A percentile compares a stretch with the other conserved stretches of the same genome.
Conservation (phyloP, 2,329 filamentous ascomycete species). For the Botryotinia convoluta region DNA sequence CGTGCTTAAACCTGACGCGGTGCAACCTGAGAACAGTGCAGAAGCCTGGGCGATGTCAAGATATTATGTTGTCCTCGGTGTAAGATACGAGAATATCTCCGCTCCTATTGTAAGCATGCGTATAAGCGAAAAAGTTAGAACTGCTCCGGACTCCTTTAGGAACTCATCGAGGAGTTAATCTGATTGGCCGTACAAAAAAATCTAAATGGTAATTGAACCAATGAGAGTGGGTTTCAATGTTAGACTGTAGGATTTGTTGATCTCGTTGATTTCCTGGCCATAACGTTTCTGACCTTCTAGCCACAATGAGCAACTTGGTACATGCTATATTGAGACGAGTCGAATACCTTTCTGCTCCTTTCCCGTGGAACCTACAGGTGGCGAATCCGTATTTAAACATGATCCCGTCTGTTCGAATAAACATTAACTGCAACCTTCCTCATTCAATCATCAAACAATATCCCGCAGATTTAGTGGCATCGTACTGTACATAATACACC, state of each 20-base stretch:
- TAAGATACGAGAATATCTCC: background rate
- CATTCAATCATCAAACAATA: slow-evolving; percentile 2
- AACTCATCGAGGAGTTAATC: background rate
- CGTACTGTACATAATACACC: background rate
- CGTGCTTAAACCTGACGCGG: background rate
- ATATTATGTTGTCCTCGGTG: slow-evolving; percentile 1
- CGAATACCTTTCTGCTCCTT: background rate
- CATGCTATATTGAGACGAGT: background rate
- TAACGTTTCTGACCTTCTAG: background rate
- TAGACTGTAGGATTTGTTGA: background rate
- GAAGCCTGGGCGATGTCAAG: background rate
- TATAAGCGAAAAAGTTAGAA: slow-evolving; percentile 1
- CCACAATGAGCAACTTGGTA: background rate
- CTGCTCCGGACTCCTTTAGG: slow-evolving; percentile 19
- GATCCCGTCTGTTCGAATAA: background rate
- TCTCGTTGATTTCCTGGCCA: background rate
- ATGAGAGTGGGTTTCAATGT: slow-evolving; percentile 2
- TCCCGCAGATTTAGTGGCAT: background rate
- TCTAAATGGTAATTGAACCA: background rate
- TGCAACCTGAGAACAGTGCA: background rate
- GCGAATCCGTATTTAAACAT: slow-evolving; percentile 6
- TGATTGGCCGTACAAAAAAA: background rate
- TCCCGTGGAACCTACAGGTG: background rate
- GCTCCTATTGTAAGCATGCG: slow-evolving; percentile 11
- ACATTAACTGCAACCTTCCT: background rate